Evolutionary conservation across 1,284 basidiomycete species (phyloP), one percentile per base, ranked within the genome.

Genomic region (Wolfiporia cocos): DNA sequence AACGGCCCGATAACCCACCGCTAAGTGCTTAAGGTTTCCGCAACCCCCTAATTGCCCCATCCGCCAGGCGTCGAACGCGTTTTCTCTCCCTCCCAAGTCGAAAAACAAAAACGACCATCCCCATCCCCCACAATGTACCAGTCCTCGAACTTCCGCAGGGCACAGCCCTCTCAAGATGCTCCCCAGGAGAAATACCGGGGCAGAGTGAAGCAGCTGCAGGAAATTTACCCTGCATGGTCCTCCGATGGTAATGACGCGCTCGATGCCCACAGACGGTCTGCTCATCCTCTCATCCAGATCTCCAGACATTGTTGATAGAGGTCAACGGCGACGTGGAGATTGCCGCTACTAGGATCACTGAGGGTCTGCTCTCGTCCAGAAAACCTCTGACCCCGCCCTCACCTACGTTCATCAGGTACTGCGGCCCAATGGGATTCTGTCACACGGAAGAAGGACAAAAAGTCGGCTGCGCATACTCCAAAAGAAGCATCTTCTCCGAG

Each of bases 381-480:
- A 23, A 51, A 18, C 36, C 40, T 46, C 41, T 47, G 32, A 23
- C 47, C 46, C 36, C 30, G n/a, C 19, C 15, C n/a, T 21, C 1
- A 29, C 38, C 37, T 36, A 40, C 47, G 38, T 35, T 35, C 21
- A 7, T 18, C 58, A 92, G 90, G 90, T 56, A 74, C 74, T 51
- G 85, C 75, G 34, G 77, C 84, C 61, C 88, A 88, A 64, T 94
- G 91, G 87, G 88, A 81, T 34, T 80, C 86, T 36, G 90, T 92
- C 50, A 81, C 80, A 53, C 81, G 78, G 62, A 93, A 92, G 78
- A 93, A 91, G 71, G 83, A 88, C 61, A 91, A 90, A 72, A 87
- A 86, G 54, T 32, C 63, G 2, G 23, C 52, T 29, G 42, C 46
- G 65, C 65, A 47, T 17, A 50, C 54, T 50, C 69, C 73, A 31